These are phyloP conservation scores for Cyclotella cryptica DNA, from an alignment of 108 stramenopile genomes.

Conservation along the genomic window DNA sequence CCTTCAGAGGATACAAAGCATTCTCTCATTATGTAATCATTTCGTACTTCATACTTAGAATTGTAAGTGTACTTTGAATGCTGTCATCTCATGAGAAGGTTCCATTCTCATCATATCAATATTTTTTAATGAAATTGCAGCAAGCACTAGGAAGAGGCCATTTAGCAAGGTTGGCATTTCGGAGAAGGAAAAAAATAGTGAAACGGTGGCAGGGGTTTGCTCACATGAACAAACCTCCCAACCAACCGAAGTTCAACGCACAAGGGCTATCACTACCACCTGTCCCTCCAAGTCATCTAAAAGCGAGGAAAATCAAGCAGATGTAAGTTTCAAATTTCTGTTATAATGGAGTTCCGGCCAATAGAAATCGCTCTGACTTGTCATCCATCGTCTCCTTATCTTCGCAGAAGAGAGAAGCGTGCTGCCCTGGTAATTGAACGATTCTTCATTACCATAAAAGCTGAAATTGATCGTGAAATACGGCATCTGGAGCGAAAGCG, in stretches of 20 bases:
- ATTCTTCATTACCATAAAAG: constrained; percentile 74
- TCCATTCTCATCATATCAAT: neutral
- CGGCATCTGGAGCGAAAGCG: constrained; percentile 45
- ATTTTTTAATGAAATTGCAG: neutral
- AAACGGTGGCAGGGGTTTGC: constrained; percentile 3
- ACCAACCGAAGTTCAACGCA: neutral
- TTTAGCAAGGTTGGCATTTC: constrained; percentile 6
- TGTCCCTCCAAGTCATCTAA: constrained; percentile 3
- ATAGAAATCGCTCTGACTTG: neutral
- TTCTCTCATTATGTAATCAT: constrained; percentile 34
- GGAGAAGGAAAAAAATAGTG: constrained; percentile 9
- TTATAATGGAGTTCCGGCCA: constrained; percentile 20
- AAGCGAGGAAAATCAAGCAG: neutral
- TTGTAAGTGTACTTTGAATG: neutral
- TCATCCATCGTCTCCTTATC: constrained; percentile 32
- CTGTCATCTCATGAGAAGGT: constrained; percentile 5
- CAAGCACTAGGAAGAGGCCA: constrained; percentile 9
- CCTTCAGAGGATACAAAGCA: constrained; percentile 32
- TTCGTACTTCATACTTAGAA: constrained; percentile 30
- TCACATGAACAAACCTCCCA: neutral
- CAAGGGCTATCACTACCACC: neutral
- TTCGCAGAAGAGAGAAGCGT: constrained; percentile 43
- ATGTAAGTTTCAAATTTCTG: neutral
- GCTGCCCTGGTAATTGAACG: constrained; percentile 74
- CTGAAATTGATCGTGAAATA: constrained; percentile 73